Evolutionary conservation across 805 yeast genomes (phyloP).

Genomic region (Saturnispora besseyi): DNA sequence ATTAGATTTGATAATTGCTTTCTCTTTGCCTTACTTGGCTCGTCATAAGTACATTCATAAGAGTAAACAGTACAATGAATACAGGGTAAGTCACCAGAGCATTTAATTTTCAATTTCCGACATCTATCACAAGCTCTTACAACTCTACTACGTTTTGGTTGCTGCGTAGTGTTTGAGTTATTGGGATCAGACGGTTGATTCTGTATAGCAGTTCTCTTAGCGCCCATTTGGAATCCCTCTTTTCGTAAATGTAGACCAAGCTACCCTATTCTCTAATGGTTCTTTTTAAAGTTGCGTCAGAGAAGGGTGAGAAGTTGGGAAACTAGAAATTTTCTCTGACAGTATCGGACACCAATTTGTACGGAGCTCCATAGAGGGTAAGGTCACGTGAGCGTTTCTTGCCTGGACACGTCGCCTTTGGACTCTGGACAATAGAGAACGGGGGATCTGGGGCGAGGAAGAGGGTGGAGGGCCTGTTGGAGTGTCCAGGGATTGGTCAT

Average conservation of each 20-base stretch:
- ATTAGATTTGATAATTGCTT: slow-evolving; percentile 16
- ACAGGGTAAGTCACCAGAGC: slow-evolving; percentile 45
- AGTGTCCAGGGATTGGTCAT: not conserved
- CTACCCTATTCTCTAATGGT: not conserved
- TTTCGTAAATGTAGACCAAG: not conserved
- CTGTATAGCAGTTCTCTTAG: not conserved
- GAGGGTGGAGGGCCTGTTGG: not conserved
- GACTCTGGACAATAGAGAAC: slow-evolving; percentile 13
- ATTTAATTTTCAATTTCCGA: slow-evolving; percentile 41
- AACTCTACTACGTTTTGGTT: slow-evolving; percentile 30
- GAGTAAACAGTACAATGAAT: slow-evolving; percentile 72
- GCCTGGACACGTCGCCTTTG: not conserved
- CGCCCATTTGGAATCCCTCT: not conserved
- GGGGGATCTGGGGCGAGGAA: slow-evolving; percentile 59
- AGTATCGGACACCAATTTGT: not conserved
- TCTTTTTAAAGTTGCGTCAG: not conserved
- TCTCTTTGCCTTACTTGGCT: slow-evolving; percentile 41
- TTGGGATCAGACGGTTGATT: not conserved
- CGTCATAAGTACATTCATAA: slow-evolving; percentile 76
- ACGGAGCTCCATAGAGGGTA: not conserved
- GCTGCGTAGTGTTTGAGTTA: not conserved
- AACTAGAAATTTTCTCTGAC: not conserved
- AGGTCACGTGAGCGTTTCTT: slow-evolving; percentile 1
- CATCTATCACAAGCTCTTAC: slow-evolving; percentile 47
- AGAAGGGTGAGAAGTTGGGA: not conserved